Percentiles rank a stretch among this genome's conserved stretches.
Evolutionary conservation across 257 asterid genomes (phyloP).

Genomic region (Nicotiana knightiana): DNA sequence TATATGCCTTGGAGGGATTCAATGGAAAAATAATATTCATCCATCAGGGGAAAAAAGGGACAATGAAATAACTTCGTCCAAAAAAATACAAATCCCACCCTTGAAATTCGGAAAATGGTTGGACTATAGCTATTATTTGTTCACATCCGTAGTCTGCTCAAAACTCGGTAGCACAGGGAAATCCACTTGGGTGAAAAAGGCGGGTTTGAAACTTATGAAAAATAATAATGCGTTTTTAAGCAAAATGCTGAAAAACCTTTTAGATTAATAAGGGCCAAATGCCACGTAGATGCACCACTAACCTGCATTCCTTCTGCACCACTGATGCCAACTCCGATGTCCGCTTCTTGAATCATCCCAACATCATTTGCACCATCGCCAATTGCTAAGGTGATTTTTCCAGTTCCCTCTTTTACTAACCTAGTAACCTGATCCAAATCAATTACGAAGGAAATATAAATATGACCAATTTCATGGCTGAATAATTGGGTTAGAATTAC

Average conservation of each 20-base stretch:
- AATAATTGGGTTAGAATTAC: not conserved
- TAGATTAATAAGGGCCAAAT: not conserved
- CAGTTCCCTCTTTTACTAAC: conserved; percentile 95
- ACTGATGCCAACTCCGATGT: conserved; percentile 98
- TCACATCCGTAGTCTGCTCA: too few relatives aligned
- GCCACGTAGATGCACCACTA: conserved; percentile 20
- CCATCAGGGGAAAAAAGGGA: too few relatives aligned
- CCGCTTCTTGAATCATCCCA: conserved; percentile 99
- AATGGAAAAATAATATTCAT: too few relatives aligned
- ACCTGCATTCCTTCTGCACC: conserved; percentile 99
- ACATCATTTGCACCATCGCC: conserved; percentile 99
- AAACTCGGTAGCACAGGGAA: too few relatives aligned
- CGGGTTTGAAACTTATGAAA: too few relatives aligned
- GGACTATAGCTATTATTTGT: too few relatives aligned
- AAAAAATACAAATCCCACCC: too few relatives aligned
- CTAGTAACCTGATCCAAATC: conserved; percentile 64
- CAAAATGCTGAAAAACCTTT: not conserved
- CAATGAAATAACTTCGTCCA: too few relatives aligned
- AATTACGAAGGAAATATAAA: not conserved
- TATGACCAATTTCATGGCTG: not conserved
- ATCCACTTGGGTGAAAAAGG: not conserved
- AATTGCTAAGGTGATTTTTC: conserved; percentile 87
- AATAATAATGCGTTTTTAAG: not conserved
- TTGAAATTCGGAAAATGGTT: too few relatives aligned
- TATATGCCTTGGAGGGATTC: too few relatives aligned